Base-by-base conservation (phyloP, 495 filamentous ascomycete genomes). In the Aspergillus sclerotioniger region DNA sequence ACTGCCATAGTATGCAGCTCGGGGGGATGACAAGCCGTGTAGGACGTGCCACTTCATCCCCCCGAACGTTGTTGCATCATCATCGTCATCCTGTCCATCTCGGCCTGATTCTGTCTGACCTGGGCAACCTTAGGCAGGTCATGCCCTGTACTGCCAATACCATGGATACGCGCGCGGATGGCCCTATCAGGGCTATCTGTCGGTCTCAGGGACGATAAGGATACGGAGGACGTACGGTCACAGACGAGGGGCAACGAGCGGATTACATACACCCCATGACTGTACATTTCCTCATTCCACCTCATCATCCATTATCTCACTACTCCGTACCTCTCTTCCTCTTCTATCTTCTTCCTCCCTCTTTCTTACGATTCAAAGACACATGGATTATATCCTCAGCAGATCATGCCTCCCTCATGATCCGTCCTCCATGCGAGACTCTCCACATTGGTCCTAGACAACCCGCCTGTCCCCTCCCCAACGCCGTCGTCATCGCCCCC, bases 391-490 rank as follows among this genome's bases (percentile, higher is more conserved):
- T n/a, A 3, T 19, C 20, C 41, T 51, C 15, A 47, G 44, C 52
- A 19, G 50, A 62, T 28, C 50, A 65, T 65, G 59, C 41, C 51
- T 54, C 53, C 57, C 59, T 45, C 53, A 51, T 53, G 49, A 51
- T 17, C 39, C 28, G 48, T 48, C n/a, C 25, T 48, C 25, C 21
- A 54, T 54, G 39, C 41, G 41, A 54, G 28, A 46, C 53, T 32
- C 29, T 12, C 16, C 28, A 28, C 37, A 31, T 9, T 39, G 39
- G 25, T 54, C 53, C 39, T 54, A 46, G 53, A 49, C 31, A 32
- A 41, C 32, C 49, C 20, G 31, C 32, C 51, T 37, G 21, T 39
- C 12, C 25, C 53, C 6, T 31, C 56, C 41, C 53, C 54, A 52
- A 52, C 44, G 48, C 25, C 16, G 33, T 37, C 52, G 41, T 54